Conservation (phyloP, 495 filamentous ascomycete species). For the Lasiosphaeria hispida region DNA sequence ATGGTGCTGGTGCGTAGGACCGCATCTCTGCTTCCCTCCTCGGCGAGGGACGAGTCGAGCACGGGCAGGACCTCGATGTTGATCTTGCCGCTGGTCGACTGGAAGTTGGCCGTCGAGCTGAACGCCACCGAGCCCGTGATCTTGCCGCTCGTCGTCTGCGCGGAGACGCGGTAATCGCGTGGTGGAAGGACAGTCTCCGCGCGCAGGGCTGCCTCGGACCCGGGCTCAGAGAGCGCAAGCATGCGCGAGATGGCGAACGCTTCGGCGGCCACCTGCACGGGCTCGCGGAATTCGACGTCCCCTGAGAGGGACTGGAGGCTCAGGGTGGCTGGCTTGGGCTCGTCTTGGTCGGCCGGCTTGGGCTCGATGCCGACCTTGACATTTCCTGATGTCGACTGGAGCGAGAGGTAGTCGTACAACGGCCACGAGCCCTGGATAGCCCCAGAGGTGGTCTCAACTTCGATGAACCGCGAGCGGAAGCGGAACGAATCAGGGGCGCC, state of each 20-base stretch:
- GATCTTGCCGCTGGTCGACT: conserved; percentile 29
- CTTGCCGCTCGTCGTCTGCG: conserved; percentile 35
- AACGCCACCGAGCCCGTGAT: conserved; percentile 35
- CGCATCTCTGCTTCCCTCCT: background rate
- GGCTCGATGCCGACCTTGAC: conserved; percentile 39
- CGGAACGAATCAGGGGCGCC: conserved; percentile 26
- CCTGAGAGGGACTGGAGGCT: conserved; percentile 36
- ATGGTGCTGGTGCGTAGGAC: conserved; percentile 32
- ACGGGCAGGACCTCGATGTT: conserved; percentile 38
- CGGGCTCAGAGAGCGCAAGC: background rate
- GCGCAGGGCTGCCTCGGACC: background rate
- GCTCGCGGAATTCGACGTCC: conserved; percentile 33
- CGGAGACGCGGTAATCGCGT: conserved; percentile 41
- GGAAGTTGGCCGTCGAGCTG: conserved; percentile 18
- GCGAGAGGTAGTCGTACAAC: conserved; percentile 37
- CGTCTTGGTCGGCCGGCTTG: conserved; percentile 19
- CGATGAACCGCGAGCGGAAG: conserved; percentile 36
- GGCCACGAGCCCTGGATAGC: conserved; percentile 43
- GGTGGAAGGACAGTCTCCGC: conserved; percentile 29
- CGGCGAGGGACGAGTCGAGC: conserved; percentile 19
- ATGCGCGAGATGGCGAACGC: conserved; percentile 13
- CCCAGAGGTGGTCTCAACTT: conserved; percentile 34
- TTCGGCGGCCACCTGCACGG: conserved; percentile 23
- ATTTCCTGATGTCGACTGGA: conserved; percentile 38
- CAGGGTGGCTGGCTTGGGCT: conserved; percentile 34